Evolutionary conservation across 2,329 filamentous ascomycete species (phyloP).

Genomic region (Diplodia seriata): DNA sequence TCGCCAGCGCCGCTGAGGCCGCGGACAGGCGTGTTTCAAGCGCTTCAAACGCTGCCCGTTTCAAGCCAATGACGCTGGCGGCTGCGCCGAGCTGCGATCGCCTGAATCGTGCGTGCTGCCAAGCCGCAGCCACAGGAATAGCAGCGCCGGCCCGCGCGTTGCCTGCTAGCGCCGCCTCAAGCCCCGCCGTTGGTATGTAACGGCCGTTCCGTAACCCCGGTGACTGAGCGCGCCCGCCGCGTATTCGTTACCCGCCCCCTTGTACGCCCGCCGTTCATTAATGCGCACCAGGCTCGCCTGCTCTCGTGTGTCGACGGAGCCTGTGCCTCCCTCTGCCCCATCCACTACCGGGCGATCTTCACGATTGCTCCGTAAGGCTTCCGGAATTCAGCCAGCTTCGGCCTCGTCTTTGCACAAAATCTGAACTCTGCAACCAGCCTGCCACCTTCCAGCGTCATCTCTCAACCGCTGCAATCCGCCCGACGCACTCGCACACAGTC

Average conservation of each 20-base stretch:
- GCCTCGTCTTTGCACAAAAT: conserved; percentile 32
- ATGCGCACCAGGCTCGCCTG: conserved; percentile 28
- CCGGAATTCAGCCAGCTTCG: conserved; percentile 33
- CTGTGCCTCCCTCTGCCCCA: conserved; percentile 32
- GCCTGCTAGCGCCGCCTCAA: conserved; percentile 6
- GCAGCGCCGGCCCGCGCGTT: conserved; percentile 19
- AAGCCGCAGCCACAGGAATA: conserved; percentile 27
- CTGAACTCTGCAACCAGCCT: conserved; percentile 28
- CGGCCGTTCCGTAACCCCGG: neutral
- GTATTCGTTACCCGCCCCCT: conserved; percentile 13
- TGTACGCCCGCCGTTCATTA: conserved; percentile 22
- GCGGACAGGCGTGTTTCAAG: conserved; percentile 25
- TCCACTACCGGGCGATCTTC: conserved; percentile 32
- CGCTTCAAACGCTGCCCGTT: conserved; percentile 31
- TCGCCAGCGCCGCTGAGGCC: conserved; percentile 18
- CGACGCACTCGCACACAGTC: conserved; percentile 12
- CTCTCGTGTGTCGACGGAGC: conserved; percentile 30
- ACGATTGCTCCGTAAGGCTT: conserved; percentile 31
- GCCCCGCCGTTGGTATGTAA: conserved; percentile 1
- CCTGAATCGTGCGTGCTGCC: conserved; percentile 25
- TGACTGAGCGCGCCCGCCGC: neutral
- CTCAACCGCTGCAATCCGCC: conserved; percentile 19
- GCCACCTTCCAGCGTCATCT: conserved; percentile 3
- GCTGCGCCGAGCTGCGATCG: conserved; percentile 16
- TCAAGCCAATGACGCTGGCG: conserved; percentile 26